Percentiles rank a stretch among this genome's conserved stretches.
These are phyloP conservation scores for Phytopythium mirpurense DNA, from an alignment of 352 stramenopile species.

Conservation along the genomic window DNA sequence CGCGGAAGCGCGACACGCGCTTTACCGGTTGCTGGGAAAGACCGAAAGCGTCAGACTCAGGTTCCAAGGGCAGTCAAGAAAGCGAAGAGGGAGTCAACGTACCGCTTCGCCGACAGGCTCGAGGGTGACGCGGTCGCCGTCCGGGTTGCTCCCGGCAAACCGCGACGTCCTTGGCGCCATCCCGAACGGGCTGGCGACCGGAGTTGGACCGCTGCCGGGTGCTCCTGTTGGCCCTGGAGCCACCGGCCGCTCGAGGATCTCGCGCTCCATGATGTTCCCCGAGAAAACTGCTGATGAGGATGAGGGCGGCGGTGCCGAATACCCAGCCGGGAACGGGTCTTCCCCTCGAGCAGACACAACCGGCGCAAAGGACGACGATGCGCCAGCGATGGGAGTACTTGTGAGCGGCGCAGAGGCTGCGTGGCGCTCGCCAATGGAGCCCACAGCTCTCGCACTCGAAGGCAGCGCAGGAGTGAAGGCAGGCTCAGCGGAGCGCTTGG, in stretches of 20 bases:
- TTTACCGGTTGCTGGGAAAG: slow-evolving; percentile 66
- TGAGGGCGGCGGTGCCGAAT: not conserved
- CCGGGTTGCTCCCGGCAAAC: slow-evolving; percentile 67
- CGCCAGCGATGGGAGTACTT: slow-evolving; percentile 1
- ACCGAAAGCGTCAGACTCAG: slow-evolving; percentile 2
- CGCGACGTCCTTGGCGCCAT: slow-evolving; percentile 31
- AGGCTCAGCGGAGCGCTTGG: not conserved
- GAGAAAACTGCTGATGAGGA: slow-evolving; percentile 57
- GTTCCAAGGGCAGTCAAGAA: not conserved
- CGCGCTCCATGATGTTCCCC: slow-evolving; percentile 64
- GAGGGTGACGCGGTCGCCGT: slow-evolving; percentile 57
- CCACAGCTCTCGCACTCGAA: not conserved
- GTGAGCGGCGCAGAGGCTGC: slow-evolving; percentile 4
- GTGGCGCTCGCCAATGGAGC: slow-evolving; percentile 9
- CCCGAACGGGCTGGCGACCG: slow-evolving; percentile 9
- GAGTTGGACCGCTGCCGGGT: not conserved
- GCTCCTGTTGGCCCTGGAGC: not conserved
- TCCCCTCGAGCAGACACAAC: slow-evolving; percentile 3
- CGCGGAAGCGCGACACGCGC: slow-evolving; percentile 82
- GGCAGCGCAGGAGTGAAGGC: not conserved
- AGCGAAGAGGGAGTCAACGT: slow-evolving; percentile 14
- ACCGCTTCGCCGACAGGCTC: slow-evolving; percentile 76
- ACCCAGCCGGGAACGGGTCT: not conserved
- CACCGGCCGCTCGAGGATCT: slow-evolving; percentile 21
- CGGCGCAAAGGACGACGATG: slow-evolving; percentile 11